phyloP scores from a whole-genome alignment of 2,329 filamentous ascomycete species.

The Colletotrichum eleusines region DNA sequence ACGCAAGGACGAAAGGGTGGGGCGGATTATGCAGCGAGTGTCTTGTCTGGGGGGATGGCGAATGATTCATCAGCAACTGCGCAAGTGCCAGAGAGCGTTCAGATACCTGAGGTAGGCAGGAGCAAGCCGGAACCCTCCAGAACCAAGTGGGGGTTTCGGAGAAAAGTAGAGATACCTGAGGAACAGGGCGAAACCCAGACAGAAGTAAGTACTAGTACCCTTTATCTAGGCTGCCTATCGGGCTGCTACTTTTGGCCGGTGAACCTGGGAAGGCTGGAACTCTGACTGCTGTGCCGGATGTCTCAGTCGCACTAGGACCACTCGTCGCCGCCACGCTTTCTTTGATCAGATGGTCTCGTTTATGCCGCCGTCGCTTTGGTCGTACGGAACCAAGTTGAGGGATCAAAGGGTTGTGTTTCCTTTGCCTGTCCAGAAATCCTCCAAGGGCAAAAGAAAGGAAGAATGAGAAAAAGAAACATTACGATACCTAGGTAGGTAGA shows the following conservation, averaged over 20 bases:
- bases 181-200: fast-evolving
- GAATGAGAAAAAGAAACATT: background rate
- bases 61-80: conserved; percentile 55
- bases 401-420: conserved; percentile 1
- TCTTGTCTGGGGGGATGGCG: conserved; percentile 43
- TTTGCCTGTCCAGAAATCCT: background rate
- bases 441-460: too few species aligned
- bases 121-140: conserved; percentile 54
- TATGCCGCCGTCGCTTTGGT: conserved; percentile 24
- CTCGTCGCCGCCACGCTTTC: conserved; percentile 35
- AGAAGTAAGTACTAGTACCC: conserved; percentile 9
- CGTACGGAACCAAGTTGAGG: background rate
- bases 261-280: conserved; percentile 37
- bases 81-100: conserved; percentile 29
- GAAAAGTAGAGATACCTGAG: conserved; percentile 13
- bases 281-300: conserved; percentile 35
- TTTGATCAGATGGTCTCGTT: conserved; percentile 41
- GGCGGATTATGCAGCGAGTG: conserved; percentile 45
- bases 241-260: conserved; percentile 11
- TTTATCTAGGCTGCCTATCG: conserved; percentile 20
- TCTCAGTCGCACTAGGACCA: conserved; percentile 39
- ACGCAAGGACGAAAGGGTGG: conserved; percentile 44
- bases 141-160: conserved; percentile 44
- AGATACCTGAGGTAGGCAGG: conserved; percentile 29
- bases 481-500: background rate